Evolutionary conservation across 345 rosid species (phyloP).

Genomic region (Brassica juncea): DNA sequence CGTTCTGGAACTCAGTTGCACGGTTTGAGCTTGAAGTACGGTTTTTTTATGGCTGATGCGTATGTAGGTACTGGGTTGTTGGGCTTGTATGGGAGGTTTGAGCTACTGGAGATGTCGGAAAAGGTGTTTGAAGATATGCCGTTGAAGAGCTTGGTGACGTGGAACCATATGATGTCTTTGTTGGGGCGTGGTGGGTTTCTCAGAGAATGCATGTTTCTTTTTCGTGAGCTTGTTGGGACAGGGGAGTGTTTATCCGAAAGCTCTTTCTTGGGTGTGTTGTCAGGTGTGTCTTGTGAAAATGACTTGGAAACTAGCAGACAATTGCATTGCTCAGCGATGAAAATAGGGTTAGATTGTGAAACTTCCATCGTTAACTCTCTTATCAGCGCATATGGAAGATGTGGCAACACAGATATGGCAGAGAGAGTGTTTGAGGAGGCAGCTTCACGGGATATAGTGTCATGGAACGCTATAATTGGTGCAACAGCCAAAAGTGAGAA

Average conservation of each 20-base stretch:
- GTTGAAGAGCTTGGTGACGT: constrained; percentile 62
- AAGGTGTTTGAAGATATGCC: constrained; percentile 67
- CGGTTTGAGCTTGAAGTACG: constrained; percentile 59
- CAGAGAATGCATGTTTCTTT: constrained; percentile 48
- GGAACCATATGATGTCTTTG: constrained; percentile 69
- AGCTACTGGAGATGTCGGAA: constrained; percentile 48
- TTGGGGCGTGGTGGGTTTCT: constrained; percentile 55
- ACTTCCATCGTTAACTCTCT: constrained; percentile 59
- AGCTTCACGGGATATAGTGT: constrained; percentile 51
- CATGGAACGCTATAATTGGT: constrained; percentile 72
- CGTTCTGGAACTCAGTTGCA: constrained; percentile 61
- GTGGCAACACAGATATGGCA: constrained; percentile 41
- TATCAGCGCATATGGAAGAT: constrained; percentile 61
- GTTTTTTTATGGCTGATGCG: constrained; percentile 56
- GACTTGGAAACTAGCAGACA: constrained; percentile 57
- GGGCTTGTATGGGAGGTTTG: constrained; percentile 68
- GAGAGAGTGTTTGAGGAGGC: constrained; percentile 56
- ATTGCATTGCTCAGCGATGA: constrained; percentile 62
- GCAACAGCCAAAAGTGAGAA: constrained; percentile 52
- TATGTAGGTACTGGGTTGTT: constrained; percentile 73
- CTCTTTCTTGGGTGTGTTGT: constrained; percentile 64
- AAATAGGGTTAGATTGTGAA: constrained; percentile 47
- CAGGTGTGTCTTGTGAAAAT: constrained; percentile 48
- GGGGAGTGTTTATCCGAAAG: constrained; percentile 49
- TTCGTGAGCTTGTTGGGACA: constrained; percentile 52